Base-by-base conservation (phyloP, 768 basidiomycete genomes). In the Grammothele lineata region DNA sequence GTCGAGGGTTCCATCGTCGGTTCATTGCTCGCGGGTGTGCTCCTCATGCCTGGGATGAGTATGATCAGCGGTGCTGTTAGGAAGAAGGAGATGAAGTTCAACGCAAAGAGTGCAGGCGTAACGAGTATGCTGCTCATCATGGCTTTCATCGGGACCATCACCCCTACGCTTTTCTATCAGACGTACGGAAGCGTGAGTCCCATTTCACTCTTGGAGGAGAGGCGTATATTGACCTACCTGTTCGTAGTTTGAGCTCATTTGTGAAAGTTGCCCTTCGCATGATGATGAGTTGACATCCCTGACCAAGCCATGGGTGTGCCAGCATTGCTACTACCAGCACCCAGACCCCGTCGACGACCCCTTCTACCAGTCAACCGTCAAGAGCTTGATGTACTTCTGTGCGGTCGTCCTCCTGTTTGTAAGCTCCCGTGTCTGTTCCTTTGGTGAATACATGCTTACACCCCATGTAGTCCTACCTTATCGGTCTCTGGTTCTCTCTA, bases 111-210 rank as follows among this genome's bases (percentile, higher is more conserved):
- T 59, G 96, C 96, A 5, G 91, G 96, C 30, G 96, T 99, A 14
- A 99, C 96, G 0, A 96, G 93, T 63, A 96, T 96, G 73, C 95
- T 99, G 91, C 67, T 99, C 64, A 98, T 99, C 69, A 98, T 98
- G 95, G 96, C 96, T 11, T 91, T 99, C 64, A 95, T 99, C 51
- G 96, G 96, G 11, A 91, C 90, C 2, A 72, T 99, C 48, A 82
- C 92, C 0, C 96, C 96, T 2, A 98, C 96, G 0, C 63, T 99
- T 61, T 99, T 99, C 66, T 99, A 99, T 68, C 94, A 98, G 66
- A 93, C 87, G 9, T 99, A 95, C 64, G 96, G 96, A 42, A 92
- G 90, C 54, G 95, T 97, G 60, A 68, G 92, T 77, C 15, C 46
- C 19, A n/a, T 22, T 18, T 4, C 25, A 5, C 35, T 57, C 34